Evolutionary conservation across 805 yeast genomes (phyloP).

Genomic region (Wickerhamiella kurtzmanii): DNA sequence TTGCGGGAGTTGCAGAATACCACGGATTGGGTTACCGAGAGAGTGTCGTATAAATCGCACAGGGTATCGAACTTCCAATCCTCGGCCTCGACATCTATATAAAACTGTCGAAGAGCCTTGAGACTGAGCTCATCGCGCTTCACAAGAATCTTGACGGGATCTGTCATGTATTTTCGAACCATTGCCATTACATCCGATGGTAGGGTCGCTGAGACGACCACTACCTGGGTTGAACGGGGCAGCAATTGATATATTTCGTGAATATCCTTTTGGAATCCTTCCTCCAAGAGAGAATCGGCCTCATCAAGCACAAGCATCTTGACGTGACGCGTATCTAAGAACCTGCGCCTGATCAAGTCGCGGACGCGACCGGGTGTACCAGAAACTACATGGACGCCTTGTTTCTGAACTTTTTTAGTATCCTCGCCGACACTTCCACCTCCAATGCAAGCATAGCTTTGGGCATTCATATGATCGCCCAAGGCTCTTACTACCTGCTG

Average conservation of each 20-base stretch:
- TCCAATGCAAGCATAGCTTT: slow-evolving; percentile 86
- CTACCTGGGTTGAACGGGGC: slow-evolving; percentile 82
- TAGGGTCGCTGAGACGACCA: slow-evolving; percentile 87
- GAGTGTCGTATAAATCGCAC: slow-evolving; percentile 87
- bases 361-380: slow-evolving; percentile 96
- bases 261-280: slow-evolving; percentile 92
- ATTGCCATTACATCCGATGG: slow-evolving; percentile 84
- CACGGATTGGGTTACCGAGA: slow-evolving; percentile 93
- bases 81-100: slow-evolving; percentile 81
- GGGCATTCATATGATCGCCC: slow-evolving; percentile 77
- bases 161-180: slow-evolving; percentile 80
- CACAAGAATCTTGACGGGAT: slow-evolving; percentile 88
- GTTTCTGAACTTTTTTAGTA: slow-evolving; percentile 47
- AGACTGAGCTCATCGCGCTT: slow-evolving; percentile 87
- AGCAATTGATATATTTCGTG: slow-evolving; percentile 77
- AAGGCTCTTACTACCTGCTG: slow-evolving; percentile 74
- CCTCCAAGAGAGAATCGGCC: slow-evolving; percentile 87
- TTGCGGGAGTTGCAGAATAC: slow-evolving; percentile 94
- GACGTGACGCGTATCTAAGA: slow-evolving; percentile 55
- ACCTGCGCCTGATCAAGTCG: slow-evolving; percentile 80
- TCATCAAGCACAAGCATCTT: slow-evolving; percentile 89
- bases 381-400: slow-evolving; percentile 82
- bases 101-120: slow-evolving; percentile 90
- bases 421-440: slow-evolving; percentile 80
- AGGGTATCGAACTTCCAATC: slow-evolving; percentile 89